These are phyloP conservation scores for Eimeria zaria DNA, from an alignment of 169 alveolate genomes.

Conservation along the genomic window DNA sequence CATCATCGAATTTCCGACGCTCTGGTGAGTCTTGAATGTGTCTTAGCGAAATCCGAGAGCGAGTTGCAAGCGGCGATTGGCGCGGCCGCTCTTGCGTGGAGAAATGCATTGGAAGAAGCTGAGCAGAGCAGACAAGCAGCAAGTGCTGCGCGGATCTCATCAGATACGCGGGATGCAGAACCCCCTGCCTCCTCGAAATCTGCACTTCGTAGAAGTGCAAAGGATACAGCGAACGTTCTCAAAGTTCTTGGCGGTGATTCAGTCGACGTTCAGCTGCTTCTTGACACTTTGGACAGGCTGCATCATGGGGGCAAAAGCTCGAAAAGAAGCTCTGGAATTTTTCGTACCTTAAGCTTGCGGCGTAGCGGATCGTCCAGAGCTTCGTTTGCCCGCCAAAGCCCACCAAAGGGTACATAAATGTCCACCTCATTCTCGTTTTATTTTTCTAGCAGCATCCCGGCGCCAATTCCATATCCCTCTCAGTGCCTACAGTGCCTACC, in stretches of 20 bases:
- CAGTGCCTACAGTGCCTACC: neutral
- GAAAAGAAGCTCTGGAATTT: neutral
- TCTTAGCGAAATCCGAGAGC: neutral
- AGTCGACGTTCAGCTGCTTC: neutral
- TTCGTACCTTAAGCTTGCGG: neutral
- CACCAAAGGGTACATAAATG: neutral
- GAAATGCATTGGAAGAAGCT: neutral
- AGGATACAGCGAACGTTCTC: neutral
- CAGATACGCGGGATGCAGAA: neutral
- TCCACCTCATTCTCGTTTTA: neutral
- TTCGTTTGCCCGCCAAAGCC: neutral
- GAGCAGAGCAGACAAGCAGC: neutral
- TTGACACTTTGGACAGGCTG: neutral
- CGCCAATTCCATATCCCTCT: neutral
- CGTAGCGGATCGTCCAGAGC: neutral
- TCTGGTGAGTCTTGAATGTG: neutral
- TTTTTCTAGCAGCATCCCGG: neutral
- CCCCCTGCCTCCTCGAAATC: neutral
- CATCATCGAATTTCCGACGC: constrained; percentile 5
- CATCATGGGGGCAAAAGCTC: neutral
- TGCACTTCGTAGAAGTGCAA: neutral
- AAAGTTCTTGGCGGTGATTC: neutral
- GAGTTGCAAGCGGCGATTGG: neutral
- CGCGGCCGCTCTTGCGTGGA: neutral
- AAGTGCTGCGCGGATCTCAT: neutral